phyloP scores from a whole-genome alignment of 140 eudicot species.

The Flaveria floridana region DNA sequence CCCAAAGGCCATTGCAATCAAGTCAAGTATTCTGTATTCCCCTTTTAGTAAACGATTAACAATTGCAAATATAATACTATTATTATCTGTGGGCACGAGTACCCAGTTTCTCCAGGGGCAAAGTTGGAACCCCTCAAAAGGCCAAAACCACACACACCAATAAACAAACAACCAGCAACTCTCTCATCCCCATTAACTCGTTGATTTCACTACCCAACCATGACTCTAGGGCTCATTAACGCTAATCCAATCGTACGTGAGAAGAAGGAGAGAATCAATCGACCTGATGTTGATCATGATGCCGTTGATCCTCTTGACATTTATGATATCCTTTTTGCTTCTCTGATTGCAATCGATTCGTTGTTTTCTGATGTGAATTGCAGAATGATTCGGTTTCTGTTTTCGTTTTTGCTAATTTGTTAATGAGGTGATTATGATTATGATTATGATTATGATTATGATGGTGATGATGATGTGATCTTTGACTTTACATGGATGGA shows the following conservation, averaged over 20 bases:
- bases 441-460: too few relatives aligned
- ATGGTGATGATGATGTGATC: conserved; percentile 37
- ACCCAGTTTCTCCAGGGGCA: conserved; percentile 30
- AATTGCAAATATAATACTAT: background rate
- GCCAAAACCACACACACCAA: conserved; percentile 4
- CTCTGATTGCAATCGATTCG: background rate
- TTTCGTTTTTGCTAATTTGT: background rate
- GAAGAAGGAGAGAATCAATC: conserved; percentile 69
- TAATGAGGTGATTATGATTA: background rate
- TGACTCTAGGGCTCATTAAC: conserved; percentile 81
- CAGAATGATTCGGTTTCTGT: background rate
- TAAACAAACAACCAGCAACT: background rate
- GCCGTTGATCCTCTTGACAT: conserved; percentile 89
- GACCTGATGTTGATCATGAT: conserved; percentile 44
- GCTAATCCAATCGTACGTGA: conserved; percentile 90
- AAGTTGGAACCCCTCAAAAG: background rate
- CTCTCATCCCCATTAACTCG: background rate
- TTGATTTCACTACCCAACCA: background rate
- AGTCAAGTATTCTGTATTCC: background rate
- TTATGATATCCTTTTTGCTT: conserved; percentile 70
- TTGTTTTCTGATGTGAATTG: too few relatives aligned
- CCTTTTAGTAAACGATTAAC: conserved; percentile 16
- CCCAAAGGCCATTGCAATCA: too few relatives aligned
- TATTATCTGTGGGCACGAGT: conserved; percentile 37
- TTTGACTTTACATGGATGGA: conserved; percentile 47